Evolutionary conservation across 2,329 filamentous ascomycete genomes (phyloP).

Genomic region (Aspergillus persii): DNA sequence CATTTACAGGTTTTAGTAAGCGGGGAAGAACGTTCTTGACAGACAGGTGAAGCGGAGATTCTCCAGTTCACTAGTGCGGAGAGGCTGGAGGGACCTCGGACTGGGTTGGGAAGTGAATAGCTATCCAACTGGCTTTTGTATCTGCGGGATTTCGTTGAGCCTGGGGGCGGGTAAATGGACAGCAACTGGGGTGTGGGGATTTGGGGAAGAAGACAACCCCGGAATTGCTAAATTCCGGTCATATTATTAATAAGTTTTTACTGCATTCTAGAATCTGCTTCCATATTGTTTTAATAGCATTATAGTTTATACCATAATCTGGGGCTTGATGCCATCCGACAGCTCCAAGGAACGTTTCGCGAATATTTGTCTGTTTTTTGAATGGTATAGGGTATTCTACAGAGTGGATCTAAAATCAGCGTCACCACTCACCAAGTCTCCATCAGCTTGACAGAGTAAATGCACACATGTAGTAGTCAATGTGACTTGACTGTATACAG

Average conservation of each 20-base stretch:
- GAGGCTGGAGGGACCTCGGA: neutral
- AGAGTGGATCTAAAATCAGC: too few species aligned
- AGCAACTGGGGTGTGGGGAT: neutral
- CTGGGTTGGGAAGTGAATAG: neutral
- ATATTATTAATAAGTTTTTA: neutral
- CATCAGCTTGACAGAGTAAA: too few species aligned
- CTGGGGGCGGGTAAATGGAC: neutral
- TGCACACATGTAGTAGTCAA: too few species aligned
- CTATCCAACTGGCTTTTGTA: neutral
- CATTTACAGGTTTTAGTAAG: neutral
- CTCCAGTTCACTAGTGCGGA: neutral
- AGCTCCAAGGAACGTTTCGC: neutral
- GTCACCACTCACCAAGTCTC: too few species aligned
- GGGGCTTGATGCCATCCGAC: neutral
- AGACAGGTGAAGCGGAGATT: neutral
- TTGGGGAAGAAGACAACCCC: neutral
- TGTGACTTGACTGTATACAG: too few species aligned
- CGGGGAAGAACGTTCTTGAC: neutral
- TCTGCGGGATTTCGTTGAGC: neutral
- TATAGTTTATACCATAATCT: neutral
- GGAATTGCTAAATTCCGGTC: neutral
- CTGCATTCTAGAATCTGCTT: neutral
- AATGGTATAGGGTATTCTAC: neutral
- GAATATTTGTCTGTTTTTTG: neutral
- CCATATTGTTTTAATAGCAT: neutral